Evolutionary conservation across 768 basidiomycete species (phyloP), one percentile per base, ranked within the genome.

Genomic region (Phaffia australis): DNA sequence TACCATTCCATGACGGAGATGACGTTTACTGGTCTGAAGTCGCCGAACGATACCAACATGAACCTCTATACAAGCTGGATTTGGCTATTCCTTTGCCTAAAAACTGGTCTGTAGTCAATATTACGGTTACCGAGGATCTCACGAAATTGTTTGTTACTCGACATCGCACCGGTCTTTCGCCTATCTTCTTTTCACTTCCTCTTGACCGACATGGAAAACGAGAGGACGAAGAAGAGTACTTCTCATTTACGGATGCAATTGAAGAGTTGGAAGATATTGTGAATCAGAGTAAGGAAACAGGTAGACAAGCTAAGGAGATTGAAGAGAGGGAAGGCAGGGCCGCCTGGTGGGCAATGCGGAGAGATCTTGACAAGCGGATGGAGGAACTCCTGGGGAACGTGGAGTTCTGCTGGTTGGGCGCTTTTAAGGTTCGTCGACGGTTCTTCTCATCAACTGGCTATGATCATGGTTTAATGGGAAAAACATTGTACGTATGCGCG

Each of bases 371-470:
- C 72, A 79, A 79, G 56, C 81, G 90, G 27, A 74, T 99, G 72
- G 79, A 83, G 65, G 83, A 83, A 35, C 76, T 99, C 7, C 75
- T 95, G 46, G 83, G 84, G 70, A 89, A 86, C 70, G 85, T 99
- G 54, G 95, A 98, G 74, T 92, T 88, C 71, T 91, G 88, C 73
- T 98, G 95, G 95, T 80, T 99, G 2, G 94, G 95, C 1, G 91
- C 87, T 25, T 97, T 95, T 83, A 98, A 97, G 84, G 93, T 92
- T 59, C 46, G 80, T 72, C 3, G 25, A 42, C 30, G 16, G 15
- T 49, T 18, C 21, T 49, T 23, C 3, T 19, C 25, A 47, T 64
- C 11, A n/a, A 65, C 19, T 46, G 46, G 35, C 18, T n/a, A n/a
- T 25, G 23, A 59, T 35, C 18, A 51, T 32, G 18, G 25, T 29